Evolutionary conservation across 116 monocot species (phyloP).

Genomic region (Posidonia oceanica): DNA sequence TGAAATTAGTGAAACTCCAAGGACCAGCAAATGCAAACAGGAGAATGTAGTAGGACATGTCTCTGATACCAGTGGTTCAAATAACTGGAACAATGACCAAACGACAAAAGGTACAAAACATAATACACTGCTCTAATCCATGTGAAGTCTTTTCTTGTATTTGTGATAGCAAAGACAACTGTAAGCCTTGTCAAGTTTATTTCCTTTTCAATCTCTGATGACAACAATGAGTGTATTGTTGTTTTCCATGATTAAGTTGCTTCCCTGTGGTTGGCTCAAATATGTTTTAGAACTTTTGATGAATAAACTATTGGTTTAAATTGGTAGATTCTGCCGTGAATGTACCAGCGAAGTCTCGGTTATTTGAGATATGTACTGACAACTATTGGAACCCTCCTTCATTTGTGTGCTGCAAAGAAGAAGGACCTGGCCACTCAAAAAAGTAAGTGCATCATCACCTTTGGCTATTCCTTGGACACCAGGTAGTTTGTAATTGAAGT

Average conservation of each 20-base stretch:
- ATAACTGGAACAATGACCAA: neutral
- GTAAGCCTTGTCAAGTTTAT: too few relatives aligned
- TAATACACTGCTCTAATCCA: neutral
- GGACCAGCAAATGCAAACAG: neutral
- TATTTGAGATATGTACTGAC: slow-evolving; percentile 52
- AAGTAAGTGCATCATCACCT: slow-evolving; percentile 24
- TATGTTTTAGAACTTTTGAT: neutral
- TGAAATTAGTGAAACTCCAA: neutral
- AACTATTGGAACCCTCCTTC: slow-evolving; percentile 67
- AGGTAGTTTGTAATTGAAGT: neutral
- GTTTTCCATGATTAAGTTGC: neutral
- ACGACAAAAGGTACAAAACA: neutral
- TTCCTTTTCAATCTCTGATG: neutral
- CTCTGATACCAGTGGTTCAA: neutral
- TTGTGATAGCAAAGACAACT: neutral
- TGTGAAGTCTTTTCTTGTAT: neutral
- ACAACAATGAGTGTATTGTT: neutral
- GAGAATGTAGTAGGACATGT: neutral
- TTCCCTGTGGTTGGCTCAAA: neutral
- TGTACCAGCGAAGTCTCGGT: slow-evolving; percentile 30
- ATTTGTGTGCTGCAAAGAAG: slow-evolving; percentile 52
- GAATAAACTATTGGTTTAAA: neutral
- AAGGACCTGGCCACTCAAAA: slow-evolving; percentile 58
- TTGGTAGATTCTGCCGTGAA: neutral
- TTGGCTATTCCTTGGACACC: neutral